Conservation (phyloP, 1,284 basidiomycete species). For the Boletellus sp. region DNA sequence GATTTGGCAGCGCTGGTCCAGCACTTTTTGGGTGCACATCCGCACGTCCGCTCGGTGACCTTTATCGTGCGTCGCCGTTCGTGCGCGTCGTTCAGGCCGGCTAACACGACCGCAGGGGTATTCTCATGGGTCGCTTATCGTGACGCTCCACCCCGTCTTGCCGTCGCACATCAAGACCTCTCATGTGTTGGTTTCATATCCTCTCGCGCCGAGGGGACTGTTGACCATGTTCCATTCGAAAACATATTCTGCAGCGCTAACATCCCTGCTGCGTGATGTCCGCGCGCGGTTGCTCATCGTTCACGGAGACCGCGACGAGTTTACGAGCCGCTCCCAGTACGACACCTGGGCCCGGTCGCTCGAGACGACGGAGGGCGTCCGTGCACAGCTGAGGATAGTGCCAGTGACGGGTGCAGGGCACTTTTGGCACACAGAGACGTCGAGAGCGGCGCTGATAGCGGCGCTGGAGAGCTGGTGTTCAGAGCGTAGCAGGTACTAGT, state of each 20-base stretch:
- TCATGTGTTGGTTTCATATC: conserved; percentile 76
- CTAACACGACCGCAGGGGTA: conserved; percentile 54
- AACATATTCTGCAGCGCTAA: conserved; percentile 49
- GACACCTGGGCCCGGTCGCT: conserved; percentile 51
- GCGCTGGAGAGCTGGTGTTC: conserved; percentile 22
- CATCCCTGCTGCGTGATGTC: conserved; percentile 43
- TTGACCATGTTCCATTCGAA: conserved; percentile 65
- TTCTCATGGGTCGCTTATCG: conserved; percentile 74
- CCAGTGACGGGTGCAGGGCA: conserved; percentile 43
- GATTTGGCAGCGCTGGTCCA: conserved; percentile 63
- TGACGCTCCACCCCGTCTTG: conserved; percentile 56
- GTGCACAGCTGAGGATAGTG: conserved; percentile 24
- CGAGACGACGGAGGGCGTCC: conserved; percentile 18
- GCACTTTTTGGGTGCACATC: conserved; percentile 48
- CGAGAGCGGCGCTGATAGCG: conserved; percentile 18
- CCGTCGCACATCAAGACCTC: conserved; percentile 47
- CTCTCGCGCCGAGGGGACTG: conserved; percentile 62
- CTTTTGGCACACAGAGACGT: conserved; percentile 39
- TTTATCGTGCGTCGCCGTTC: conserved; percentile 44
- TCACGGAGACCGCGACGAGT: conserved; percentile 70
- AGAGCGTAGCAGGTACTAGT: too few relatives aligned
- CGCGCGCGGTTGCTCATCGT: conserved; percentile 56
- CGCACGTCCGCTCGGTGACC: conserved; percentile 45
- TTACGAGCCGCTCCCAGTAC: conserved; percentile 58
- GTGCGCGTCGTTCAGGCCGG: background rate